phyloP scores from a whole-genome alignment of 1,284 basidiomycete species.

The Ganoderma multipileum region DNA sequence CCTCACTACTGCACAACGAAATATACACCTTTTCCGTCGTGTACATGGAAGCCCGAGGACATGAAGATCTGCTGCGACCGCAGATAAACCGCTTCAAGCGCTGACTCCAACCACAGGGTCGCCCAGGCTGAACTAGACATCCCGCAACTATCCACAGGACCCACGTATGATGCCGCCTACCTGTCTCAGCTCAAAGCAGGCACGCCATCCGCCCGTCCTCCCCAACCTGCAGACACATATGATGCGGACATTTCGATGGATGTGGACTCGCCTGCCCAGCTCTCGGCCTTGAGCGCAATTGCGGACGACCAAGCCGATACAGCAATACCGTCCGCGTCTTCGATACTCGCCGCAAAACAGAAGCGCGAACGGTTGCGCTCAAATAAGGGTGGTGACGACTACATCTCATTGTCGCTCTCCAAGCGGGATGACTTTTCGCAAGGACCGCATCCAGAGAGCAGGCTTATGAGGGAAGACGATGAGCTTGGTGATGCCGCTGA shows the following conservation, averaged over 20 bases:
- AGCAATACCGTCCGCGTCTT: slow-evolving; percentile 77
- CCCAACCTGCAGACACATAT: slow-evolving; percentile 43
- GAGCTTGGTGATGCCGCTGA: slow-evolving; percentile 94
- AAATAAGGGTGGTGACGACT: slow-evolving; percentile 66
- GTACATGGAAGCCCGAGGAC: slow-evolving; percentile 27
- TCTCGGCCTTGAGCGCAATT: slow-evolving; percentile 19
- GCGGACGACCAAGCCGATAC: slow-evolving; percentile 43
- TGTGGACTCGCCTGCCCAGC: slow-evolving; percentile 45
- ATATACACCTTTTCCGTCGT: slow-evolving; percentile 2
- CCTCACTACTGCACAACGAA: slow-evolving; percentile 16
- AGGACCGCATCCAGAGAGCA: slow-evolving; percentile 90
- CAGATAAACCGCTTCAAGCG: not conserved
- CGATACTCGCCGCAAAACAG: slow-evolving; percentile 81
- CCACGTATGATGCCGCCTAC: slow-evolving; percentile 80
- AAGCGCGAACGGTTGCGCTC: slow-evolving; percentile 71
- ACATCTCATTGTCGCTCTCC: slow-evolving; percentile 81
- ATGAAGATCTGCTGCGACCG: not conserved
- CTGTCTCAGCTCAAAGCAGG: slow-evolving; percentile 85
- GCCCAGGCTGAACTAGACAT: slow-evolving; percentile 57
- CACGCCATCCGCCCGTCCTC: slow-evolving; percentile 69
- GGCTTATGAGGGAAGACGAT: slow-evolving; percentile 88
- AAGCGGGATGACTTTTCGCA: slow-evolving; percentile 57
- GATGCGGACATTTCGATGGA: slow-evolving; percentile 64
- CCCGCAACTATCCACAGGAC: slow-evolving; percentile 52
- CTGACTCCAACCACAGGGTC: slow-evolving; percentile 31